Percentiles rank a stretch among this genome's conserved stretches.
These are phyloP conservation scores for Pseudogymnoascus sp. DNA, from an alignment of 2,329 filamentous ascomycete genomes.

Conservation along the genomic window DNA sequence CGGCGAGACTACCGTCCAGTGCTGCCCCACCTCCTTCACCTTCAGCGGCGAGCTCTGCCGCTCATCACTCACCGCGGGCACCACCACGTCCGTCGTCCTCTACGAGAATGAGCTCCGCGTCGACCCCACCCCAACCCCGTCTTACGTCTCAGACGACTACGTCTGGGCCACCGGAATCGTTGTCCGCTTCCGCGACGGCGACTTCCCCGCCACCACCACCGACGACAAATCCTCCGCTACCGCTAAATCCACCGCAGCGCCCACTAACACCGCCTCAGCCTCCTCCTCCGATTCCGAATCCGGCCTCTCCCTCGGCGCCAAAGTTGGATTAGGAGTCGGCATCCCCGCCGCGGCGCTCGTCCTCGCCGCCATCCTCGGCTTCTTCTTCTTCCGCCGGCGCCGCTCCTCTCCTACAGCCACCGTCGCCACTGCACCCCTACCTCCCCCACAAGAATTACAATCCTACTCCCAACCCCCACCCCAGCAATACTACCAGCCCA, in stretches of 20 bases:
- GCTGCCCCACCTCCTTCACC: neutral
- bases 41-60: neutral
- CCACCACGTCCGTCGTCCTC: neutral
- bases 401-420: neutral
- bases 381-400: constrained; percentile 28
- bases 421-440: neutral
- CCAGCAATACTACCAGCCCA: neutral
- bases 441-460: neutral
- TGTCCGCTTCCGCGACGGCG: neutral
- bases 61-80: neutral
- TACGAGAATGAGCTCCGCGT: neutral
- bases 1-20: neutral
- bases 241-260: neutral
- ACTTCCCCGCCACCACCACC: neutral
- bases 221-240: neutral
- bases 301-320: constrained; percentile 21
- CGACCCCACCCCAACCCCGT: neutral
- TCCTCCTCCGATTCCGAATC: constrained; percentile 7
- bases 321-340: constrained; percentile 27
- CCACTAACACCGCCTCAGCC: neutral
- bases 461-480: neutral
- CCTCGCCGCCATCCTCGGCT: constrained; percentile 19
- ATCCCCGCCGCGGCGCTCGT: constrained; percentile 27
- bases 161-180: neutral
- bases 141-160: neutral